These are phyloP conservation scores for Astragalus membranaceus DNA, from an alignment of 306 rosid genomes.

Conservation along the genomic window DNA sequence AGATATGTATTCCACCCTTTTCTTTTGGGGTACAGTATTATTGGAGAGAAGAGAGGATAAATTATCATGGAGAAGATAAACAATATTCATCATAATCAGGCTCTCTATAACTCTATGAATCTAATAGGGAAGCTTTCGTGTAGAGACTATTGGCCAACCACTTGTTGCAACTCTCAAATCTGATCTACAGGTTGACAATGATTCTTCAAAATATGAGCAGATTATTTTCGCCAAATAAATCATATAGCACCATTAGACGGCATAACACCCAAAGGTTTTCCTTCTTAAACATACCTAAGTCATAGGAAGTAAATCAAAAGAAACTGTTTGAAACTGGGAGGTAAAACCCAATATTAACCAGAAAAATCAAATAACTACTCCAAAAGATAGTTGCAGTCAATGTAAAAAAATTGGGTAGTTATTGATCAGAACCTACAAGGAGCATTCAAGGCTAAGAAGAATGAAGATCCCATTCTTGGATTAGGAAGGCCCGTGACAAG, in stretches of 20 bases:
- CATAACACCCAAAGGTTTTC: background rate
- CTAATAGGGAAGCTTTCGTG: background rate
- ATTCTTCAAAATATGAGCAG: background rate
- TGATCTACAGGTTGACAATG: background rate
- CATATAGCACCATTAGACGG: background rate
- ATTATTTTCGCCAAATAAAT: background rate
- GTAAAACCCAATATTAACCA: background rate
- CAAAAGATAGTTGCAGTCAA: background rate
- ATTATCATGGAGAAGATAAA: background rate
- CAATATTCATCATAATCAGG: background rate
- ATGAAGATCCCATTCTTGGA: no score
- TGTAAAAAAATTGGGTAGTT: background rate
- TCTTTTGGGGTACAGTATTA: background rate
- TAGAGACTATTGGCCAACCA: background rate
- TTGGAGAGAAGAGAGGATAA: background rate
- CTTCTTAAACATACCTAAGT: background rate
- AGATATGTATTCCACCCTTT: background rate
- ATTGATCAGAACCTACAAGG: no score
- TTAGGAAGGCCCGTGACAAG: no score
- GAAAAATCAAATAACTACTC: background rate
- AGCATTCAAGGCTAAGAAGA: no score
- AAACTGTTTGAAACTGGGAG: background rate
- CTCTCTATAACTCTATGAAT: background rate
- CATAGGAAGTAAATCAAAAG: background rate
- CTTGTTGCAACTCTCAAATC: background rate